Conservation (phyloP, 108 stramenopile species). For the Licmophora abbreviata region DNA sequence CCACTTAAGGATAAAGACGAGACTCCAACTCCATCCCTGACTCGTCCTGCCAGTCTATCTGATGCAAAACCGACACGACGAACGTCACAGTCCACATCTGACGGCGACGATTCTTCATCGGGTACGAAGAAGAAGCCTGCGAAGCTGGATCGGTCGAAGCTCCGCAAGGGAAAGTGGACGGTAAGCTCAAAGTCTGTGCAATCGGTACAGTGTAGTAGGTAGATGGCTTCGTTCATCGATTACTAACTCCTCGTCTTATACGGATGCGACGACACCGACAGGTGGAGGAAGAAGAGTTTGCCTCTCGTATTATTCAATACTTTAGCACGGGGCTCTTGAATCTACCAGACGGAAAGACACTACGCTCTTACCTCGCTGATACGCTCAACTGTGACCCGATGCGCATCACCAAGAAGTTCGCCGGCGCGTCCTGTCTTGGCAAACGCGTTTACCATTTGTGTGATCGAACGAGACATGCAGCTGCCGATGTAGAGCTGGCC, state of each 20-base stretch:
- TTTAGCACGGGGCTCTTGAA: conserved; percentile 85
- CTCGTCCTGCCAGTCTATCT: too few relatives aligned
- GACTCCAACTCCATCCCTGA: too few relatives aligned
- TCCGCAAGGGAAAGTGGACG: conserved; percentile 82
- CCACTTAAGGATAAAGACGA: too few relatives aligned
- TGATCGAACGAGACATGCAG: conserved; percentile 42
- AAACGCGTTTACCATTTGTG: conserved; percentile 68
- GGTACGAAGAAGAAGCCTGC: conserved; percentile 1
- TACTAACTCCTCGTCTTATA: neutral
- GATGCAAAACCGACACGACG: too few relatives aligned
- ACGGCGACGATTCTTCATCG: too few relatives aligned
- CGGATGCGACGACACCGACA: conserved; percentile 4
- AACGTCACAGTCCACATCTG: too few relatives aligned
- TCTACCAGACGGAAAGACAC: conserved; percentile 86
- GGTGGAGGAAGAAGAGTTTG: conserved; percentile 86
- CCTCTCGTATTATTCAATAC: conserved; percentile 86
- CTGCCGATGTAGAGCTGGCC: conserved; percentile 50
- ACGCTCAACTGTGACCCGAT: conserved; percentile 96
- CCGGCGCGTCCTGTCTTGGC: conserved; percentile 88
- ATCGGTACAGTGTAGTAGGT: too few relatives aligned
- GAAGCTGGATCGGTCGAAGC: conserved; percentile 12
- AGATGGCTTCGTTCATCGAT: neutral
- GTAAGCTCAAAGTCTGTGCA: conserved; percentile 31
- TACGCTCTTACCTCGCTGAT: conserved; percentile 90
- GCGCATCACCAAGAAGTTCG: conserved; percentile 97